Evolutionary conservation across 768 basidiomycete species (phyloP), one percentile per base, ranked within the genome.

Genomic region (Megacollybia marginata): DNA sequence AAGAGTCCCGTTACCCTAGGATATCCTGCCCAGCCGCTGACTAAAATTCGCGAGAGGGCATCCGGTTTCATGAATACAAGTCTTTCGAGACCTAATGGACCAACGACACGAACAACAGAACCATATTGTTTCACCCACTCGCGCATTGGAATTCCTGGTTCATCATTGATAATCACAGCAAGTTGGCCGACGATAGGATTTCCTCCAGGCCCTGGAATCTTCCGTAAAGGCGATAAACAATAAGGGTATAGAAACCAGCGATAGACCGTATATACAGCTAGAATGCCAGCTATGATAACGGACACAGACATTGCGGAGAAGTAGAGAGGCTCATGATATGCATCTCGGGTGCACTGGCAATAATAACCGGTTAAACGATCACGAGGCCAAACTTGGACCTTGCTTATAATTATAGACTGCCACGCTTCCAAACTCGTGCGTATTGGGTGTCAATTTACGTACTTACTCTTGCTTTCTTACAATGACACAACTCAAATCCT

Each of bases 101-200:
- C 75, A 20, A 76, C 67, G 31, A 64, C 59, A 33, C 73, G 69
- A 9, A 77, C 69, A 16, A 71, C 61, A 2, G 71, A 65, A 0
- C 75, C 75, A 46, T 74, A 62, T 28, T 69, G 48, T 53, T 78
- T 74, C 42, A 69, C 66, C 75, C 74, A 76, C 53, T 65, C 62
- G 47, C 70, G 67, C 44, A 73, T 71, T 9, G 70, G 68, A 20
- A 73, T 67, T 16, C 75, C 71, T 40, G 69, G 57, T 58, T 75
- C 73, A 2, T 65, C 58, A 6, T 54, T 48, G 38, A 74, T 61
- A 44, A 77, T 69, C 7, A 50, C 55, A 2, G 56, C 57, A 54
- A 69, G 70, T 47, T 75, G 69, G 2, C 76, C 75, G 43, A 61
- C 49, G 33, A 74, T n/a, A 6, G 55, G 55, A 44, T 67, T 54